Evolutionary conservation across 2,329 filamentous ascomycete species (phyloP).

Genomic region (Cladophialophora chaetospira): DNA sequence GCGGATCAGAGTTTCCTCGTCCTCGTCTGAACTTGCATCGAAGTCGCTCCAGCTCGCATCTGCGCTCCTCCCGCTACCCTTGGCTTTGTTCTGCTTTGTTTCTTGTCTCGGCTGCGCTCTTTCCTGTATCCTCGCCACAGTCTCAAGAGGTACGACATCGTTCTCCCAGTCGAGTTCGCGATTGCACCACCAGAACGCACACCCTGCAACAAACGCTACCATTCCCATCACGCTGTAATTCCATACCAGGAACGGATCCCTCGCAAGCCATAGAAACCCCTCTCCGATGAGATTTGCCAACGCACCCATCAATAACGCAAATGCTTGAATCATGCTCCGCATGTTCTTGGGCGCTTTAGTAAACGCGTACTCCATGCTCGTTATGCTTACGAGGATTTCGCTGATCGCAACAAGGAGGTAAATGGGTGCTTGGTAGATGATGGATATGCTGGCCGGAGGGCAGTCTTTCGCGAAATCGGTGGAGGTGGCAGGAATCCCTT

Average conservation of each 20-base stretch:
- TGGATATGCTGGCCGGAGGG: slow-evolving; percentile 22
- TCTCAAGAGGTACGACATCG: slow-evolving; percentile 62
- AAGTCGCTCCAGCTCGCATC: slow-evolving; percentile 8
- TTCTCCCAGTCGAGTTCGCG: slow-evolving; percentile 65
- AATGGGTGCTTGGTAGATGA: slow-evolving; percentile 52
- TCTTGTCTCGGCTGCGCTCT: not conserved
- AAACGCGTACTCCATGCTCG: slow-evolving; percentile 71
- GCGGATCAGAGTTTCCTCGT: not conserved
- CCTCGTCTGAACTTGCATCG: not conserved
- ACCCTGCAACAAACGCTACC: slow-evolving; percentile 63
- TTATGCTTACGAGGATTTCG: slow-evolving; percentile 67
- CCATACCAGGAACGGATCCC: slow-evolving; percentile 68
- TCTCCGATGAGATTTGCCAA: slow-evolving; percentile 70
- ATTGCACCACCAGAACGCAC: slow-evolving; percentile 70
- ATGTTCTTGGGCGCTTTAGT: slow-evolving; percentile 76
- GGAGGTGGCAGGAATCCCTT: slow-evolving; percentile 36
- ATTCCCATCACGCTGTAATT: slow-evolving; percentile 68
- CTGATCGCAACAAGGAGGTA: slow-evolving; percentile 57
- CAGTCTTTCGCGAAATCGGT: not conserved
- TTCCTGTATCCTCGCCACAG: slow-evolving; percentile 10
- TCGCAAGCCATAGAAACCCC: slow-evolving; percentile 63
- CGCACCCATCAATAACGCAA: slow-evolving; percentile 71
- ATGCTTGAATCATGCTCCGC: slow-evolving; percentile 72
- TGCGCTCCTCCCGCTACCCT: not conserved
- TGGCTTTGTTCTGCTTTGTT: not conserved